A percentile compares a stretch with the other conserved stretches of the same genome.
Evolutionary conservation across 2,329 filamentous ascomycete genomes (phyloP).

Genomic region (Dryadomyces quercivorus): DNA sequence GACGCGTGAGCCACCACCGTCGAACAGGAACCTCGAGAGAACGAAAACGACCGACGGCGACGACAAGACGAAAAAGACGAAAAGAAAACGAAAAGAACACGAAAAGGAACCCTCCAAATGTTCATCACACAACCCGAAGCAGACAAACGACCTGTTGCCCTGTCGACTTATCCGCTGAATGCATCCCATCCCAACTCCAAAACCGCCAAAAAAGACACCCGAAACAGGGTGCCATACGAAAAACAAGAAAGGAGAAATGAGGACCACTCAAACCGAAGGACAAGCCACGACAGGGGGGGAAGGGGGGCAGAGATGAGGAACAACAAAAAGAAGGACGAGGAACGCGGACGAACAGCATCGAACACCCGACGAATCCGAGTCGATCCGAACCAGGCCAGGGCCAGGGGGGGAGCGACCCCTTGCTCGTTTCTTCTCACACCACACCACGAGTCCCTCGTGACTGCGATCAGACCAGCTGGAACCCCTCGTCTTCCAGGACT

Average conservation of each 20-base stretch:
- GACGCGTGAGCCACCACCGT: too few species aligned
- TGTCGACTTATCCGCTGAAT: background rate
- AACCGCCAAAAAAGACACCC: background rate
- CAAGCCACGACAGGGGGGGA: background rate
- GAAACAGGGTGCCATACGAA: background rate
- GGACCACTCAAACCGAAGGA: background rate
- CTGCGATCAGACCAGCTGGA: conserved; percentile 11
- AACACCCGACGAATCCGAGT: background rate
- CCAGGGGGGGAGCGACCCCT: background rate
- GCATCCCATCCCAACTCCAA: background rate
- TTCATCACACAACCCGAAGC: background rate
- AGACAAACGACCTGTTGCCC: background rate
- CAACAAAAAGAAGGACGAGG: too few species aligned
- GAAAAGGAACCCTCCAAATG: background rate
- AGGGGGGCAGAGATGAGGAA: too few species aligned
- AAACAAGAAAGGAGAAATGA: background rate
- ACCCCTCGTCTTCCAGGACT: conserved; percentile 12
- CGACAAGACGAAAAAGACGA: background rate
- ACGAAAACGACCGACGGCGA: background rate
- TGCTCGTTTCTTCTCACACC: background rate
- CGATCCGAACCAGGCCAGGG: background rate
- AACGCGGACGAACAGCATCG: too few species aligned
- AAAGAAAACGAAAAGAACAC: background rate
- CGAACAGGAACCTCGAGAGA: too few species aligned
- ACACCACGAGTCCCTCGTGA: background rate